Base-by-base conservation (phyloP, 306 rosid species). In the Gillenia trifoliata region DNA sequence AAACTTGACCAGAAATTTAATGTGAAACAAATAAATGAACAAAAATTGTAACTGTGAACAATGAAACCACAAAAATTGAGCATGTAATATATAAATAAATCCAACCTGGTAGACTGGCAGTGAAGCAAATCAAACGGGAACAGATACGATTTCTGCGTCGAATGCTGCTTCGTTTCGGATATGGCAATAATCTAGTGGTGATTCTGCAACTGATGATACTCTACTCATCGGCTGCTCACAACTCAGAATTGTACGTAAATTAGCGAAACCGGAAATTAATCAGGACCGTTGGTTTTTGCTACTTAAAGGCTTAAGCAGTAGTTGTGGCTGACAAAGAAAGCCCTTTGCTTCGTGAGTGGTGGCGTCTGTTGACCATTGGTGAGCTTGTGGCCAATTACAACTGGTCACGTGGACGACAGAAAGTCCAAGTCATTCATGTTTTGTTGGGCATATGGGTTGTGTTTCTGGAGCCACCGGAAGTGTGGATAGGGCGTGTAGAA, bases 401-500 rank as follows among this genome's bases (percentile, higher is more conserved):
- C 25, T 16, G 15, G 75, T 56, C 75, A 71, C 66, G 75, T 71
- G 75, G 66, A 71, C 65, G 41, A 9, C 36, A 34, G 38, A 22
- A 71, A 22, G 28, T 71, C 75, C 75, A 36, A 55, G 23, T 56
- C 66, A 1, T 23, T 0, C 5, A 36, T 7, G 36, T 15, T 23
- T 36, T 17, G 66, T 26, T 34, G 31, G 23, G 64, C 64, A 13
- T 41, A n/a, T 10, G 2, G 34, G 50, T 22, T 0, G 55, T 36
- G 66, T 45, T 36, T 70, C 10, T 71, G 23, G 25, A 56, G 54
- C 52, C 64, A 33, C 16, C 34, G 3, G 25, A 23, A 30, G 36
- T n/a, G 74, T 70, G 74, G 63, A 70, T 12, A 30, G 74, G 64
- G 74, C 66, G 36, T 71, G 75, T 36, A 56, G 25, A 36, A 71